phyloP scores from a whole-genome alignment of 2,329 filamentous ascomycete species.

The Aspergillus fijiensis region DNA sequence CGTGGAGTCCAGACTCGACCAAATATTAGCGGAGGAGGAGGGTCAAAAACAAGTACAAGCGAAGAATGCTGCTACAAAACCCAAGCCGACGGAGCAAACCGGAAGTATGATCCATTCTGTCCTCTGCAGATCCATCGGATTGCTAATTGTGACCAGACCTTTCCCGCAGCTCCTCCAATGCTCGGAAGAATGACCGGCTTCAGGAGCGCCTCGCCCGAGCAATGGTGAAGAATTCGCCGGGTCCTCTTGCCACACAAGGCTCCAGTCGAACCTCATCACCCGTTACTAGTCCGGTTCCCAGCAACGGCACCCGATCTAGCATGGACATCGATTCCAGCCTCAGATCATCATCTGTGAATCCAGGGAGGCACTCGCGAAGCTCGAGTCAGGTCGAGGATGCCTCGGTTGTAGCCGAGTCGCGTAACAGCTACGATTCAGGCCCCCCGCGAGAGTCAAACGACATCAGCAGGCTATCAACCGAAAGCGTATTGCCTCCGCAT shows the following conservation, averaged over 20 bases:
- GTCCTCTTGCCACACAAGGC: conserved; percentile 48
- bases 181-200: conserved; percentile 73
- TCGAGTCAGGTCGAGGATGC: conserved; percentile 12
- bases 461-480: conserved; percentile 14
- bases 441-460: conserved; percentile 30
- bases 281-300: conserved; percentile 52
- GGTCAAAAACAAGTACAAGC: conserved; percentile 19
- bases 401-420: conserved; percentile 14
- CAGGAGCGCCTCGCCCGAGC: conserved; percentile 89
- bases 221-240: conserved; percentile 64
- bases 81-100: conserved; percentile 42
- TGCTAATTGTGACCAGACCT: conserved; percentile 42
- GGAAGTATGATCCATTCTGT: conserved; percentile 27
- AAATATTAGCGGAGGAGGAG: conserved; percentile 77
- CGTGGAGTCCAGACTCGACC: conserved; percentile 89
- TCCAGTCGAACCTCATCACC: conserved; percentile 53
- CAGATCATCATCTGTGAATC: conserved; percentile 21
- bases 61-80: conserved; percentile 27
- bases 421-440: conserved; percentile 33
- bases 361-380: conserved; percentile 22
- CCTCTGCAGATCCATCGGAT: conserved; percentile 3
- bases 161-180: conserved; percentile 65
- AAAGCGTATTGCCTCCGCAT: conserved; percentile 1
- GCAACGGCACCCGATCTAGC: conserved; percentile 42
- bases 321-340: conserved; percentile 35